Evolutionary conservation across 2,329 filamentous ascomycete genomes (phyloP), one percentile per base, ranked within the genome.

Genomic region (Septoria petroselini): DNA sequence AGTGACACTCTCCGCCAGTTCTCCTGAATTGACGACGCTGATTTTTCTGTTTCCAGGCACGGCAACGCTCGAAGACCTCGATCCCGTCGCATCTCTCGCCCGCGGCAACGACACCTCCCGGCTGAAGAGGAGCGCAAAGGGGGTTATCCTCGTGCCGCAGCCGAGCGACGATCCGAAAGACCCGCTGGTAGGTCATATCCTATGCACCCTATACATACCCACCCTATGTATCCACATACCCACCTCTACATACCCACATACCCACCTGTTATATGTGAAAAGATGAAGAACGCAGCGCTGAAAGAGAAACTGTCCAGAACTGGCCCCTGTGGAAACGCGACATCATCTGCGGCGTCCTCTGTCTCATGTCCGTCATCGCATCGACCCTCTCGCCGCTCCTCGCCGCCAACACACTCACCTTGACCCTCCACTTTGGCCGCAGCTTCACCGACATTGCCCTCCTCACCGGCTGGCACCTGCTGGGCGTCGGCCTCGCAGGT

Each of bases 151-250:
- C 25, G 85, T 94, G 4, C 91, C 91, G 4, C 91, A 96, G 65
- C 91, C 91, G 2, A 91, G 85, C 55, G 86, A 95, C 68, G 88
- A 95, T 67, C 88, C 88, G 3, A 91, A 94, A 67, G 91, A 96
- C 69, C 91, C 89, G 23, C 75, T 95, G 59, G 81, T 84, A 76
- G 52, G 71, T 23, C 15, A 7, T n/a, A n/a, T n/a, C n/a, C n/a
- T n/a, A n/a, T n/a, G n/a, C n/a, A n/a, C n/a, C n/a, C n/a, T n/a
- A n/a, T n/a, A n/a, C n/a, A 27, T 27, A 27, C 23, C 23, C 23
- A 27, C 23, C 9, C 23, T n/a, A n/a, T n/a, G n/a, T n/a, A n/a
- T n/a, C n/a, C n/a, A n/a, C n/a, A n/a, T n/a, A n/a, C n/a, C n/a
- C n/a, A n/a, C n/a, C n/a, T n/a, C n/a, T n/a, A n/a, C n/a, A n/a